phyloP scores from a whole-genome alignment of 164 flowering plant species.

The Magnolia officinalis region DNA sequence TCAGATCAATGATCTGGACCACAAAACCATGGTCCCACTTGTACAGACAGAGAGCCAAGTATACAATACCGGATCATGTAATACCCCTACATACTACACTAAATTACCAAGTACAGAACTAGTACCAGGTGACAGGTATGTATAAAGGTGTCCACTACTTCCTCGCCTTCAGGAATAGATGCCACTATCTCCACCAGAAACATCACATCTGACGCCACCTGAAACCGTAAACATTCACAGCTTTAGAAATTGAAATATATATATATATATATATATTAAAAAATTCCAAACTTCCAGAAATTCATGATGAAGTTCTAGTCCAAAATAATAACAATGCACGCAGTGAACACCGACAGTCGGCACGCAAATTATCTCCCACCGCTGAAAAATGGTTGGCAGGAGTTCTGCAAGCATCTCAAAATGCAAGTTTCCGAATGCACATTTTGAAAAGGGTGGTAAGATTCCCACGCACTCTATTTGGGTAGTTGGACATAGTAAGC shows the following conservation, averaged over 20 bases:
- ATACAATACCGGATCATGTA: too few species aligned
- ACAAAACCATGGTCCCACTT: too few species aligned
- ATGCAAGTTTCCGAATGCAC: not conserved
- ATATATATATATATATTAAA: too few species aligned
- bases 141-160: conserved; percentile 16
- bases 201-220: conserved; percentile 69
- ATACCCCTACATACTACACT: not conserved
- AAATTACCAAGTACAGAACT: not conserved
- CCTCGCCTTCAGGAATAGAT: conserved; percentile 18
- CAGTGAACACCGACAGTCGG: too few species aligned
- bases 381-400: not conserved
- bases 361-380: not conserved
- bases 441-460: too few species aligned
- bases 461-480: too few species aligned
- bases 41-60: too few species aligned
- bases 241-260: not conserved
- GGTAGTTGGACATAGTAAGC: too few species aligned
- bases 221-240: not conserved
- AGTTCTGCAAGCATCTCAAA: not conserved
- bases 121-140: conserved; percentile 42
- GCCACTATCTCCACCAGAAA: conserved; percentile 53
- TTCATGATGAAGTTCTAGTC: too few species aligned
- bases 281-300: too few species aligned
- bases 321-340: too few species aligned
- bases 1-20: too few species aligned